Conservation (phyloP, 2,329 filamentous ascomycete species). For the Corynespora cassiicola region DNA sequence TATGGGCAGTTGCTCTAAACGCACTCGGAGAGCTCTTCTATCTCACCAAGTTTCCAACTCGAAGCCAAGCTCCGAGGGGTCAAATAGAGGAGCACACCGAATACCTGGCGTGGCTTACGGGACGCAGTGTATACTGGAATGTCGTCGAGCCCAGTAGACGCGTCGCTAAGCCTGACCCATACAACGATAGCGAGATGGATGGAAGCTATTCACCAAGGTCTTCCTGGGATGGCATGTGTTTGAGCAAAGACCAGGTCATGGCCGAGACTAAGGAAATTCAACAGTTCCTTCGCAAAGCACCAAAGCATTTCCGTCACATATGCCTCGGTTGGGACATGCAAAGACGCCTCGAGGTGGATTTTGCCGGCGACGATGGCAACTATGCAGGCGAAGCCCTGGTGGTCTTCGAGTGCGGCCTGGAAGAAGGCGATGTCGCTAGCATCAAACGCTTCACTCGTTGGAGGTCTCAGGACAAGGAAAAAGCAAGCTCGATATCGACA, state of each 20-base stretch:
- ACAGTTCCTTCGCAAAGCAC: slow-evolving; percentile 73
- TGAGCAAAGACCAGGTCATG: slow-evolving; percentile 72
- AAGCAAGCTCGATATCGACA: slow-evolving; percentile 22
- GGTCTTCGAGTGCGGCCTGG: slow-evolving; percentile 75
- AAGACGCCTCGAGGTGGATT: slow-evolving; percentile 84
- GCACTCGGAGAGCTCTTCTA: slow-evolving; percentile 92
- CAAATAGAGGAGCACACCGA: slow-evolving; percentile 61
- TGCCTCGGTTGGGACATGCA: slow-evolving; percentile 95
- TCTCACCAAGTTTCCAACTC: slow-evolving; percentile 72
- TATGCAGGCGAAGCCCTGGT: slow-evolving; percentile 79
- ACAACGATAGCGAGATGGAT: slow-evolving; percentile 67
- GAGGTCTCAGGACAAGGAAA: slow-evolving; percentile 45
- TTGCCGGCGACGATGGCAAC: slow-evolving; percentile 78
- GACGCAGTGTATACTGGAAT: slow-evolving; percentile 80
- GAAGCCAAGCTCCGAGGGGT: slow-evolving; percentile 57
- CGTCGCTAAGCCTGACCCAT: slow-evolving; percentile 73
- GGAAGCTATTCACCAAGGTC: slow-evolving; percentile 83
- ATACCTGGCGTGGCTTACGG: slow-evolving; percentile 78
- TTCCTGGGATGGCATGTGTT: slow-evolving; percentile 74
- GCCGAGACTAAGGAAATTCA: slow-evolving; percentile 86
- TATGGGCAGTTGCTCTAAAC: slow-evolving; percentile 94
- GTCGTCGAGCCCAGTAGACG: slow-evolving; percentile 80
- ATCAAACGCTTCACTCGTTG: slow-evolving; percentile 66
- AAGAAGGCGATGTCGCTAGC: slow-evolving; percentile 60
- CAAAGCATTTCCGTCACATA: slow-evolving; percentile 76